Conservation (phyloP, 257 asterid species). For the Fraxinus cuspidata region DNA sequence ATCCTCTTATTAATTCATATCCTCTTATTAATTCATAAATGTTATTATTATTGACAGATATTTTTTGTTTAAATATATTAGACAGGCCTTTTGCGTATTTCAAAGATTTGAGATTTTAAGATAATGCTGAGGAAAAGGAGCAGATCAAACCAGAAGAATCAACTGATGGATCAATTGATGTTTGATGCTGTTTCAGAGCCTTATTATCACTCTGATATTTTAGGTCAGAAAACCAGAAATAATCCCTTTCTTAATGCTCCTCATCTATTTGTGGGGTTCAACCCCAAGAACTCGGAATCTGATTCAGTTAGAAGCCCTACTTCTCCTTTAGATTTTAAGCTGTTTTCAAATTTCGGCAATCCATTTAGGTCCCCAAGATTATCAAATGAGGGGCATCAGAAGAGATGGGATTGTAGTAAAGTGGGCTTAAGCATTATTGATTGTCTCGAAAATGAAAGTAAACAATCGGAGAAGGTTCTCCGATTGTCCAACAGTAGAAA, state of each 20-base stretch:
- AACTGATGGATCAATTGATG: slow-evolving; percentile 51
- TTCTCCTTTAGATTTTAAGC: slow-evolving; percentile 83
- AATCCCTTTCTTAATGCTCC: slow-evolving; percentile 57
- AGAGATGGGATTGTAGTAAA: slow-evolving; percentile 41
- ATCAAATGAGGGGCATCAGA: slow-evolving; percentile 32
- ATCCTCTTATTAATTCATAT: slow-evolving; percentile 12
- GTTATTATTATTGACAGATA: slow-evolving; percentile 23
- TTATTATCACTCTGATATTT: slow-evolving; percentile 47
- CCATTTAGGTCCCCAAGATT: slow-evolving; percentile 61
- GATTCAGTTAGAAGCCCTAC: slow-evolving; percentile 89
- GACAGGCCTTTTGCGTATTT: slow-evolving; percentile 21
- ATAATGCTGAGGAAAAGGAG: slow-evolving; percentile 75
- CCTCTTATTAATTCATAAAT: slow-evolving; percentile 11
- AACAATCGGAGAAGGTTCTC: slow-evolving; percentile 33
- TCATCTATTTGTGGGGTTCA: slow-evolving; percentile 68
- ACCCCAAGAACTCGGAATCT: slow-evolving; percentile 61
- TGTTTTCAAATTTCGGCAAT: slow-evolving; percentile 65
- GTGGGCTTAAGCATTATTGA: slow-evolving; percentile 53
- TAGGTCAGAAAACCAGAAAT: slow-evolving; percentile 54
- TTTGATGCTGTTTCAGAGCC: slow-evolving; percentile 58
- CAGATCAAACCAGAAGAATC: slow-evolving; percentile 74
- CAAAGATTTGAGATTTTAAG: slow-evolving; percentile 26
- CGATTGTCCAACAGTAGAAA: slow-evolving; percentile 36
- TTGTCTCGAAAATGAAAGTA: slow-evolving; percentile 39
- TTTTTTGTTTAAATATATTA: slow-evolving; percentile 31